Base-by-base conservation (phyloP, 768 basidiomycete species). In the Boletus reticuloceps region DNA sequence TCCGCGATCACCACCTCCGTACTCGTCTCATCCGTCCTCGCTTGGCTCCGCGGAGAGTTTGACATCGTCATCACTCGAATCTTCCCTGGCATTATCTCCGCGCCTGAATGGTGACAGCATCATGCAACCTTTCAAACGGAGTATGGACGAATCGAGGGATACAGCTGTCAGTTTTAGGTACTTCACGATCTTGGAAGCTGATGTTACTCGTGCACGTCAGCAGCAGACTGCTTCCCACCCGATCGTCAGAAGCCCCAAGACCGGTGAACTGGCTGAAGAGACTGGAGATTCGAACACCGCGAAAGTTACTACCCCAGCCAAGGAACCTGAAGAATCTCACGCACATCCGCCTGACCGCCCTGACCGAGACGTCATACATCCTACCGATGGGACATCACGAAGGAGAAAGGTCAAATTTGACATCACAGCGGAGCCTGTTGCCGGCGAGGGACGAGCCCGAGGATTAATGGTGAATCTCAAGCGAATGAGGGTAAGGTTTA, bases 341-440 rank as follows among this genome's bases (percentile, higher is more conserved):
- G 48, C 41, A 37, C 60, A 54, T 61, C 55, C 50, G 56, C 42
- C 56, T 53, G 52, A 59, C 63, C 60, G 59, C 40, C 22, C 53
- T 43, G 64, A 61, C 58, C 58, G 49, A 34, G 41, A 68, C 60
- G 59, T n/a, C 53, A 53, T 62, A 58, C 50, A 64, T 45, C 50
- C 72, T 68, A 54, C 68, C 60, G 54, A 68, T 64, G 62, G 70
- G 72, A 55, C 67, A 51, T 53, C 65, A 74, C 87, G 74, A 75
- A 73, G 77, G 69, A 76, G 82, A 56, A 88, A 83, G 67, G 86
- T 91, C 31, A 88, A 86, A 10, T 91, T 91, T 62, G 81, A 90
- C 58, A 80, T 86, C 47, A 74, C 85, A 64, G 80, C 84, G 20
- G 82, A 77, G 38, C 77, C 80, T 12, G 71, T 77, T 25, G 74